Evolutionary conservation across 306 rosid genomes (phyloP), one percentile per base, ranked within the genome.

Genomic region (Fagus crenata): DNA sequence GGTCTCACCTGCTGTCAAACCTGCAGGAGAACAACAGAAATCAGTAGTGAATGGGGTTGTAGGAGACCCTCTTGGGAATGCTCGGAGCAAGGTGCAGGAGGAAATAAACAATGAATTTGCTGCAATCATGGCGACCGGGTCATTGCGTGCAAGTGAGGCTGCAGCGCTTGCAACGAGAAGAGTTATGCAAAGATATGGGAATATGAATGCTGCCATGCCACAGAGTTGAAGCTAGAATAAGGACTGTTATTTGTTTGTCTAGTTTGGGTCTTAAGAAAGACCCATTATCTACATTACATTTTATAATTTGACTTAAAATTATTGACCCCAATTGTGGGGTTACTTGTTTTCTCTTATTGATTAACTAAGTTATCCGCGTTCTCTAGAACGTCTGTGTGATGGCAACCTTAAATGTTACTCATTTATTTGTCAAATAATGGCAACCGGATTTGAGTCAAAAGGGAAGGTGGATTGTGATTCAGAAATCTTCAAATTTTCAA

Each of bases 121-220:
- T 6, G 89, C 96, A 4, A 85, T 92, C 53, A 96, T 92, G 99
- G 97, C 93, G 4, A 86, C 90, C 0, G 98, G 98, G 41, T 88
- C 99, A 14, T 64, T 92, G 85, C 97, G 96, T 3, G 99, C 98
- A 1, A 92, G 99, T 15, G 98, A 96, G 80, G 99, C 99, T 28
- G 99, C 99, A 9, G 90, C 97, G 1, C 88, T 96, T 46, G 99
- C 99, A 14, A 92, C 99, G 0, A 92, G 68, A 70, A 86, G 92
- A 84, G 99, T 96, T 41, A 96, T 96, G 99, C 89, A 91, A 72
- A 89, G 87, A 87, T 87, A 92, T 15, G 96, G 97, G 2, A 89
- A 83, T 3, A 72, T 17, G 37, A 71, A n/a, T 33, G 36, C 83
- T 12, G 81, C 88, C 2, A 49, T 85, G 67, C 83, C 97, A 9